Evolutionary conservation across 2,329 filamentous ascomycete species (phyloP).

Genomic region (Verticillium longisporum): DNA sequence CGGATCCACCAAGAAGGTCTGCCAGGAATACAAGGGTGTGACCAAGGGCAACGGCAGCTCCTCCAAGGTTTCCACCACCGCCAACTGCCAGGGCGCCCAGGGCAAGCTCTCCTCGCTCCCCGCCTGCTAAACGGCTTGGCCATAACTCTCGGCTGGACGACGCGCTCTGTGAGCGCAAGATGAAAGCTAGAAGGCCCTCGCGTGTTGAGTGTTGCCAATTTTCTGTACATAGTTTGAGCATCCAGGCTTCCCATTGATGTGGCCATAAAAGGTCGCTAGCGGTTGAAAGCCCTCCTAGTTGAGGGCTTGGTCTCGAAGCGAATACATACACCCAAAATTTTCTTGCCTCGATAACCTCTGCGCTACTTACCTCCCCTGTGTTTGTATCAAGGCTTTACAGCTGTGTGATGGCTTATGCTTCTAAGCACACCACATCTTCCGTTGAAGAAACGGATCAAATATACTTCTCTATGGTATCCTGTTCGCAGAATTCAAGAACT

Average conservation of each 20-base stretch:
- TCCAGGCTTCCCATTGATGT: neutral
- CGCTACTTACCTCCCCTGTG: too few relatives aligned
- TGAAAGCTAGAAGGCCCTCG: neutral
- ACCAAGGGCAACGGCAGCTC: conserved; percentile 20
- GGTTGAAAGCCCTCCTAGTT: neutral
- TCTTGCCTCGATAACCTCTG: neutral
- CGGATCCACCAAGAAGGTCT: conserved; percentile 16
- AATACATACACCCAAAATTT: neutral
- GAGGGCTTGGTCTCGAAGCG: neutral
- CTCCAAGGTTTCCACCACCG: conserved; percentile 5
- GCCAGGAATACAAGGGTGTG: conserved; percentile 21
- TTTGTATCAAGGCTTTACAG: too few relatives aligned
- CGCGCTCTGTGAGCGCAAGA: neutral
- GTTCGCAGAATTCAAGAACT: too few relatives aligned
- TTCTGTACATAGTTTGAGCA: neutral
- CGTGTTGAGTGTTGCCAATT: neutral
- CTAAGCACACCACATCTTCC: too few relatives aligned
- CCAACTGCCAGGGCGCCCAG: conserved; percentile 5
- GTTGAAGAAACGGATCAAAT: too few relatives aligned
- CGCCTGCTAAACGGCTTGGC: neutral
- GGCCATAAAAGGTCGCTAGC: neutral
- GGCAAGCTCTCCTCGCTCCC: conserved; percentile 1
- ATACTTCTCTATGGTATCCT: too few relatives aligned
- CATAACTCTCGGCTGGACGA: neutral
- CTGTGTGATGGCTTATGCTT: too few relatives aligned